A percentile compares a stretch with the other conserved stretches of the same genome.
These are phyloP conservation scores for Schizophyllum commune DNA, from an alignment of 1,284 basidiomycete species.

Conservation along the genomic window DNA sequence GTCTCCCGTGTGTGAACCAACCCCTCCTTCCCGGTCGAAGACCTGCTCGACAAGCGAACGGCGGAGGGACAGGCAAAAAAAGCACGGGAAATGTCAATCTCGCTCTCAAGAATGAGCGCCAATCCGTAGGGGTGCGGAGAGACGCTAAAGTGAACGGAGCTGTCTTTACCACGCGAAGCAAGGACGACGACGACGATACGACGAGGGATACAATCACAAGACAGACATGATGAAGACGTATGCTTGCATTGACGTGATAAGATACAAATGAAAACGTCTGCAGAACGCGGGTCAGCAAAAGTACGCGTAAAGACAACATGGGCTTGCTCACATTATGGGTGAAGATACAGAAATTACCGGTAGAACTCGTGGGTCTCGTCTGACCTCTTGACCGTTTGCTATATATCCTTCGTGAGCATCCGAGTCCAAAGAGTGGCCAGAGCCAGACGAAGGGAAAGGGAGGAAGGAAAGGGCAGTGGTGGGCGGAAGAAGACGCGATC, in stretches of 20 bases:
- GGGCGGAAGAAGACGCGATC: conserved; percentile 21
- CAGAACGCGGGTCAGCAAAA: conserved; percentile 4
- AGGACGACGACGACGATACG: conserved; percentile 10
- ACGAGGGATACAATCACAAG: conserved; percentile 9
- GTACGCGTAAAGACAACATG: background rate
- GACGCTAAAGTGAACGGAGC: conserved; percentile 77
- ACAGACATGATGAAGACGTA: conserved; percentile 5
- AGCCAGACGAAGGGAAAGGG: conserved; percentile 23
- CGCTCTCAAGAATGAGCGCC: conserved; percentile 80
- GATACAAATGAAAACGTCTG: conserved; percentile 14
- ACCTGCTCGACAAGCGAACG: conserved; percentile 13
- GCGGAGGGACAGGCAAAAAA: conserved; percentile 27
- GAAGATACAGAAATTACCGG: background rate
- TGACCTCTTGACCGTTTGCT: conserved; percentile 90
- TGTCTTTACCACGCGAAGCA: conserved; percentile 2
- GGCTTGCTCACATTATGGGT: conserved; percentile 9
- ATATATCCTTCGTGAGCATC: background rate
- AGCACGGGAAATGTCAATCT: conserved; percentile 45
- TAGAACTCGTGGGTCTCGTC: conserved; percentile 94
- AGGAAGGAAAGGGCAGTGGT: conserved; percentile 20
- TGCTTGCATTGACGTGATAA: conserved; percentile 19
- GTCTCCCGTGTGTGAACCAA: conserved; percentile 51
- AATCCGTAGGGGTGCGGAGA: conserved; percentile 49
- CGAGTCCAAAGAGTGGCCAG: background rate
- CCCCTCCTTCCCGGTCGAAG: conserved; percentile 21